Conservation (phyloP, 2,329 filamentous ascomycete genomes). For the Xylaria sp. region DNA sequence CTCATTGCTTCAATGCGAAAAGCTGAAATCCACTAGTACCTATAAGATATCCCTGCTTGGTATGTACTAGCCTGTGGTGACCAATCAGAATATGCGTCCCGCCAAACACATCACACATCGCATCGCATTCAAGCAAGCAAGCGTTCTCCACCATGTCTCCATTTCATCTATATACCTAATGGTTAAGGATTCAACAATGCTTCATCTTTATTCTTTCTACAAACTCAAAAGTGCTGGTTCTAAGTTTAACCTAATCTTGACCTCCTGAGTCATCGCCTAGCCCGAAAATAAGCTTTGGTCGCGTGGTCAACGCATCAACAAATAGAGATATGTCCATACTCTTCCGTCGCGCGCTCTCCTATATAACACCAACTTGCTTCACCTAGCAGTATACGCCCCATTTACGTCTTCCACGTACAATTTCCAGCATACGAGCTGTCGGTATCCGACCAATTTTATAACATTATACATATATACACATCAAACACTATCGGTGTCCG, state of each 20-base stretch:
- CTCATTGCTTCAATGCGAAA: not conserved
- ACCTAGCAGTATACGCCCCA: not conserved
- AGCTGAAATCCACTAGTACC: not conserved
- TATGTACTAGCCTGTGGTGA: not conserved
- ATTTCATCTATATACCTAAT: not conserved
- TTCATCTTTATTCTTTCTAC: not conserved
- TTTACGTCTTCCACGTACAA: not conserved
- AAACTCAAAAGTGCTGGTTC: too few species aligned
- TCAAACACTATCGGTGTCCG: not conserved
- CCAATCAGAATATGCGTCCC: slow-evolving; percentile 3
- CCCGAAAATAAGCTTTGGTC: slow-evolving; percentile 8
- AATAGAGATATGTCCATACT: slow-evolving; percentile 1
- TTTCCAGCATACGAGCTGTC: not conserved
- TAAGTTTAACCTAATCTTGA: not conserved
- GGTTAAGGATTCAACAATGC: not conserved
- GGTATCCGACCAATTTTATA: not conserved
- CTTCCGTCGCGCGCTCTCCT: not conserved
- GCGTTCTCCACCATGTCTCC: not conserved
- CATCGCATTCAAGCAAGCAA: not conserved
- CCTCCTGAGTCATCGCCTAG: not conserved
- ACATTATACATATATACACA: not conserved
- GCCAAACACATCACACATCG: slow-evolving; percentile 6
- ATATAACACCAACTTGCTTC: slow-evolving; percentile 5
- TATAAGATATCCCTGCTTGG: not conserved
- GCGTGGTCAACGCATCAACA: not conserved